Percentiles rank a stretch among this genome's conserved stretches.
phyloP scores from a whole-genome alignment of 257 asterid genomes.

The Salvia hispanica region DNA sequence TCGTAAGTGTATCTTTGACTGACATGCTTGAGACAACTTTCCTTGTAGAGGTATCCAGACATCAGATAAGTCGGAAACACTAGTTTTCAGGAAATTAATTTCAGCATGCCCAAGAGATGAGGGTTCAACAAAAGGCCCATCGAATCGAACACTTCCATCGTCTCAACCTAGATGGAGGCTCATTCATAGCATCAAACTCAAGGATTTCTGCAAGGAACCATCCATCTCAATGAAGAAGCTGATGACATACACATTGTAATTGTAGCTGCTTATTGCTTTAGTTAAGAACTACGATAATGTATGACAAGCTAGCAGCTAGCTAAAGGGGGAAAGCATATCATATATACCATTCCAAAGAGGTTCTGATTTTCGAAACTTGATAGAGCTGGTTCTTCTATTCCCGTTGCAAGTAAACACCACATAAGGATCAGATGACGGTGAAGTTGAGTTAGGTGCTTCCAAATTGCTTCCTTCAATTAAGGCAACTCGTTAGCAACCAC shows the following conservation, averaged over 20 bases:
- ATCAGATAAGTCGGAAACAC: slow-evolving; percentile 79
- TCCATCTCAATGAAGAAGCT: slow-evolving; percentile 28
- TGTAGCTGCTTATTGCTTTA: neutral
- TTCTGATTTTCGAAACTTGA: slow-evolving; percentile 82
- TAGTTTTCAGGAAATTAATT: slow-evolving; percentile 74
- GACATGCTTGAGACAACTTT: slow-evolving; percentile 93
- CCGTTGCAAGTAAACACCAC: slow-evolving; percentile 97
- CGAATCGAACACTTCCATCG: slow-evolving; percentile 86
- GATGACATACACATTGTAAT: slow-evolving; percentile 7
- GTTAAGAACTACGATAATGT: slow-evolving; percentile 4
- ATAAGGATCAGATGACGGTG: slow-evolving; percentile 84
- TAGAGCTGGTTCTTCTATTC: slow-evolving; percentile 81
- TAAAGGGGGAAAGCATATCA: slow-evolving; percentile 14
- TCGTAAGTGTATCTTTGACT: slow-evolving; percentile 88
- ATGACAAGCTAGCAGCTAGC: neutral
- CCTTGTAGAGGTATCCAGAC: slow-evolving; percentile 93
- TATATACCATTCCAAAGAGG: slow-evolving; percentile 89
- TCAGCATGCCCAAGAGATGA: slow-evolving; percentile 86
- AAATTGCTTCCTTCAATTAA: slow-evolving; percentile 81
- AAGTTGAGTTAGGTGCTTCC: slow-evolving; percentile 83
- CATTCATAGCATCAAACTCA: slow-evolving; percentile 98
- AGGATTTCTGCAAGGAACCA: slow-evolving; percentile 73
- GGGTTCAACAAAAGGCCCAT: slow-evolving; percentile 94
- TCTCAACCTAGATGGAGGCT: slow-evolving; percentile 90
- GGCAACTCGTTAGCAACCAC: slow-evolving; percentile 97